These are phyloP conservation scores for Pisolithus albus DNA, from an alignment of 768 basidiomycete genomes.

Conservation along the genomic window DNA sequence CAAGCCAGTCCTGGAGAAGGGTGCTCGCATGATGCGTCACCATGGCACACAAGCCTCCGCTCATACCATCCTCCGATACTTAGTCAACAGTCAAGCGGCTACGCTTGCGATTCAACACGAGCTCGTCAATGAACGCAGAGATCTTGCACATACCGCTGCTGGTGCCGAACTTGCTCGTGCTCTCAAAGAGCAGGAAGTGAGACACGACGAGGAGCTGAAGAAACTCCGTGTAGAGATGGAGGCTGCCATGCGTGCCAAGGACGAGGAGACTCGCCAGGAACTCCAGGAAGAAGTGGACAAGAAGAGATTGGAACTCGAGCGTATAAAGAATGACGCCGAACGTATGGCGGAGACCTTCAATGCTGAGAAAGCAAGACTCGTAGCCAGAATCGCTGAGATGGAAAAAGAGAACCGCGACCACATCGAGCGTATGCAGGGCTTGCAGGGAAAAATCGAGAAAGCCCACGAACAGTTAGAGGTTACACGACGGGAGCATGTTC, in stretches of 20 bases:
- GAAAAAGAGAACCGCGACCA: conserved; percentile 17
- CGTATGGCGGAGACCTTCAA: conserved; percentile 35
- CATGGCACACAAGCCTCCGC: conserved; percentile 35
- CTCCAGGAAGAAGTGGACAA: conserved; percentile 38
- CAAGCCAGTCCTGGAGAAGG: conserved; percentile 44
- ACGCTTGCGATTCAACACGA: conserved; percentile 51
- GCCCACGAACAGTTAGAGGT: conserved; percentile 23
- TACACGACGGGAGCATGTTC: conserved; percentile 22
- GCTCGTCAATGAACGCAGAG: conserved; percentile 42
- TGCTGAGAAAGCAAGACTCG: conserved; percentile 31
- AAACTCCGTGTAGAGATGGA: conserved; percentile 42
- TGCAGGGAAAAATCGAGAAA: conserved; percentile 24
- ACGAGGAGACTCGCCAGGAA: conserved; percentile 41
- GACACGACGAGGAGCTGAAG: conserved; percentile 43
- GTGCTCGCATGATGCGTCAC: conserved; percentile 40
- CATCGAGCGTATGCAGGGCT: conserved; percentile 12
- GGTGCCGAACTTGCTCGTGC: conserved; percentile 47
- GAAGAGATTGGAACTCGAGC: conserved; percentile 38
- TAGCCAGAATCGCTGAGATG: conserved; percentile 22
- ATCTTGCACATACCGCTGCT: conserved; percentile 46
- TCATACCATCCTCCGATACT: conserved; percentile 33
- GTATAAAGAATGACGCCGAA: conserved; percentile 34
- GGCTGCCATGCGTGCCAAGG: conserved; percentile 36
- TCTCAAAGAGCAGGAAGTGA: conserved; percentile 39
- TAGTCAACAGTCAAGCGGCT: conserved; percentile 35